Percentiles rank a stretch among this genome's conserved stretches.
These are phyloP conservation scores for Tylopilus plumbeoviolaceoides DNA, from an alignment of 768 basidiomycete genomes.

Conservation along the genomic window DNA sequence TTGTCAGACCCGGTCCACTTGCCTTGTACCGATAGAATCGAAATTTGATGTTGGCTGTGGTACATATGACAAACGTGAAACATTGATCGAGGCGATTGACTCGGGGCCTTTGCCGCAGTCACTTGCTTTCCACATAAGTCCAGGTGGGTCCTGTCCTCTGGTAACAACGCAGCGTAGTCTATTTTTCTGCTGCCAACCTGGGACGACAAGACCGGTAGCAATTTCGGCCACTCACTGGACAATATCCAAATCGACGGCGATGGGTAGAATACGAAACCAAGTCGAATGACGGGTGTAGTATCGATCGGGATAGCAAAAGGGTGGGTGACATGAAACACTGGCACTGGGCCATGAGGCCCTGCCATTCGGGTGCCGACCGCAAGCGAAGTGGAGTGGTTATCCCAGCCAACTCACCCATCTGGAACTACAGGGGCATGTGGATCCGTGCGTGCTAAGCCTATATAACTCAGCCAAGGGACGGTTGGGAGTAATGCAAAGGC, in stretches of 20 bases:
- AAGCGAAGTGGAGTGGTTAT: neutral
- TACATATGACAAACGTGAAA: conserved; percentile 38
- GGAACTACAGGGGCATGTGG: neutral
- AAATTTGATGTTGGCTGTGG: conserved; percentile 8
- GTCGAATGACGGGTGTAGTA: neutral
- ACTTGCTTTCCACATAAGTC: conserved; percentile 33
- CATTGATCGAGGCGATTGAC: conserved; percentile 41
- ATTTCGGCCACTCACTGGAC: conserved; percentile 6
- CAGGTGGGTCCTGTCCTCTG: conserved; percentile 34
- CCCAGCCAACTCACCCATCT: no score
- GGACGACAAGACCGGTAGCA: neutral
- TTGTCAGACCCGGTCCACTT: neutral
- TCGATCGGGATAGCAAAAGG: no score
- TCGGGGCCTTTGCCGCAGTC: conserved; percentile 22
- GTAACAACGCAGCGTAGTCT: conserved; percentile 32
- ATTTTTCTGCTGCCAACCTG: conserved; percentile 16
- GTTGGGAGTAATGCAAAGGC: neutral
- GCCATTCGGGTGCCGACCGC: neutral
- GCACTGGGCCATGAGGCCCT: neutral
- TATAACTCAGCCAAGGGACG: neutral
- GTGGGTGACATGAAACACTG: neutral
- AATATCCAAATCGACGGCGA: neutral
- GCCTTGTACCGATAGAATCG: conserved; percentile 8
- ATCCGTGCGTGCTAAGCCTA: neutral
- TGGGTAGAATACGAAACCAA: neutral